phyloP scores from a whole-genome alignment of 2,329 filamentous ascomycete species.

The Phialophora expanda region DNA sequence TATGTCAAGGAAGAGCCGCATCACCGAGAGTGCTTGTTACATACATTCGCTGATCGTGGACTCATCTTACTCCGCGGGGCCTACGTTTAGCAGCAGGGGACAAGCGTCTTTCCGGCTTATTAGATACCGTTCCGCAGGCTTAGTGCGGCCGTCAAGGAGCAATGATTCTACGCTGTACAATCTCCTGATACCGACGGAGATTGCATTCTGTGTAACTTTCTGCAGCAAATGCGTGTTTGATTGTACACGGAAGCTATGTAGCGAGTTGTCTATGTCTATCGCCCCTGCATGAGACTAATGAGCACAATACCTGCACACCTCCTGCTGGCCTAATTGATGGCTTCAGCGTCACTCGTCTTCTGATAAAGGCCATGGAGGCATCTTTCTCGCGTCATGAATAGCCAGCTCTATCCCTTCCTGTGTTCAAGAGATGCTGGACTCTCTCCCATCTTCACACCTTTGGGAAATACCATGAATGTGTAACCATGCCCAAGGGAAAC shows the following conservation, averaged over 20 bases:
- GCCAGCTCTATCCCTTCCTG: conserved; percentile 11
- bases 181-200: neutral
- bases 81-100: no score
- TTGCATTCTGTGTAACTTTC: neutral
- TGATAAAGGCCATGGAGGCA: neutral
- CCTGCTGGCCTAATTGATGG: neutral
- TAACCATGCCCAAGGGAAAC: conserved; percentile 1
- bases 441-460: conserved; percentile 2
- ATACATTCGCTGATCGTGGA: no score
- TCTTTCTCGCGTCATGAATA: neutral
- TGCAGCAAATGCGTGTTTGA: conserved; percentile 9
- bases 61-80: no score
- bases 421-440: conserved; percentile 3
- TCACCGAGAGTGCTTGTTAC: no score
- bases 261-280: conserved; percentile 28
- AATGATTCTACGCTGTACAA: neutral
- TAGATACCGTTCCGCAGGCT: no score
- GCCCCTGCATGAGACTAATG: conserved; percentile 1
- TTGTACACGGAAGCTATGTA: conserved; percentile 21
- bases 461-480: conserved; percentile 5
- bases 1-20: no score
- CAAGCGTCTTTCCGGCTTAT: no score
- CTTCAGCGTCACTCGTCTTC: conserved; percentile 2
- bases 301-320: conserved; percentile 17
- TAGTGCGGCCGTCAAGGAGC: no score